Evolutionary conservation across 2,329 filamentous ascomycete genomes (phyloP), one percentile per base, ranked within the genome.

Genomic region (Dactylellina drechsleri): DNA sequence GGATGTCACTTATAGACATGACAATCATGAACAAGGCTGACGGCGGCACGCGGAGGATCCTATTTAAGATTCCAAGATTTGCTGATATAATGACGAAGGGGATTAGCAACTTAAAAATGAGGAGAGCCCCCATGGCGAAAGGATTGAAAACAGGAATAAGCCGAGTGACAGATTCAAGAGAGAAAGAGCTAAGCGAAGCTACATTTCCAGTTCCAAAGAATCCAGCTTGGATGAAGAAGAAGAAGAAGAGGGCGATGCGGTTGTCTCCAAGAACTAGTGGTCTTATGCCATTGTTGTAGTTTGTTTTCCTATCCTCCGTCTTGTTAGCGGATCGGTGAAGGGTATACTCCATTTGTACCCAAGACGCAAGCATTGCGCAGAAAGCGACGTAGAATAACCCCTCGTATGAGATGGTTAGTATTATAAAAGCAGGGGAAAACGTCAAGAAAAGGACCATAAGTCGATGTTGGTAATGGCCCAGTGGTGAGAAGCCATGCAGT

Each of bases 141-240:
- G 95, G 95, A 80, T 94, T 92, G 82, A 99, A 99, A 76, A 99
- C 85, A 3, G 95, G 95, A 58, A 98, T 86, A 5, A 99, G 87
- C 1, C 95, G 90, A 81, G 86, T 87, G 5, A 99, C 95, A 79
- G 91, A 93, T 71, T 98, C 95, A 47, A 99, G 85, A 76, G 91
- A 96, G 84, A 99, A 99, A 0, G 92, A 92, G 15, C 93, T 96
- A 66, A 99, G 84, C 0, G 94, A 97, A 0, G 95, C 95, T 70
- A 99, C 89, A 83, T 99, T 99, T 77, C 95, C 95, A 0, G 94
- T 98, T 83, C 90, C 92, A 86, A 98, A 99, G 83, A 99, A 99
- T 60, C 91, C 95, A 2, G 93, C 94, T 82, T 99, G 95, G 4
- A 99, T 86, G 45, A 99, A 87, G 78, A 92, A 93, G 82, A 99